Evolutionary conservation across 2,329 filamentous ascomycete species (phyloP).

Genomic region (Scedosporium aurantiacum): DNA sequence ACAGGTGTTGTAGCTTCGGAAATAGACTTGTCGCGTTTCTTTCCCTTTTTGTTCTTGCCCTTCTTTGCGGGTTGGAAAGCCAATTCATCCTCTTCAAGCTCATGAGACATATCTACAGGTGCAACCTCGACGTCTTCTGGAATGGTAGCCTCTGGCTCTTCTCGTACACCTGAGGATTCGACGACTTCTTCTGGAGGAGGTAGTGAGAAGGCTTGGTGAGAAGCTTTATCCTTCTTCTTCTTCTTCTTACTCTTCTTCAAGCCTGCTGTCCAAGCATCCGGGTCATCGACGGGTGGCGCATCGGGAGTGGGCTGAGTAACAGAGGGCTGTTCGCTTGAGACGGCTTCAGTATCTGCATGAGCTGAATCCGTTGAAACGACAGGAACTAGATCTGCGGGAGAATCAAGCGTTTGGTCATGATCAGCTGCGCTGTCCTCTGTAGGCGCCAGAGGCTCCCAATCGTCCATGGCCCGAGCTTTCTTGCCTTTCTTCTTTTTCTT

Average conservation of each 20-base stretch:
- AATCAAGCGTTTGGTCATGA: background rate
- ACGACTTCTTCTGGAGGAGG: too few relatives aligned
- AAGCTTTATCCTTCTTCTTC: too few relatives aligned
- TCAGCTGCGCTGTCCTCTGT: background rate
- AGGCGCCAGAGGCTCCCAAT: background rate
- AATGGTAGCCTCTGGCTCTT: background rate
- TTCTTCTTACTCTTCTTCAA: too few relatives aligned
- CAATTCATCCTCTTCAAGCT: constrained; percentile 3
- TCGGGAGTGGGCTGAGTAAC: background rate
- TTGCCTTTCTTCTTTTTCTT: constrained; percentile 22
- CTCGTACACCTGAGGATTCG: background rate
- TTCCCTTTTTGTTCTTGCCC: constrained; percentile 19
- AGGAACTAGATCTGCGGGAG: background rate
- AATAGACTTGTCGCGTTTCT: constrained; percentile 11
- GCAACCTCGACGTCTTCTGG: background rate
- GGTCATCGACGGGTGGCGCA: background rate
- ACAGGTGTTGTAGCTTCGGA: background rate
- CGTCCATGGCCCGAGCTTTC: background rate
- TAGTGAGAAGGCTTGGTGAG: too few relatives aligned
- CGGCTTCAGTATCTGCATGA: background rate
- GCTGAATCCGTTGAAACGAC: background rate
- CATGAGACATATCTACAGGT: background rate
- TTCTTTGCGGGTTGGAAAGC: constrained; percentile 13
- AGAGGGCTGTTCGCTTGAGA: constrained; percentile 8
- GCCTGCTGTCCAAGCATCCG: too few relatives aligned